Evolutionary conservation across 495 filamentous ascomycete species (phyloP).

Genomic region (Recurvomyces mirabilis): DNA sequence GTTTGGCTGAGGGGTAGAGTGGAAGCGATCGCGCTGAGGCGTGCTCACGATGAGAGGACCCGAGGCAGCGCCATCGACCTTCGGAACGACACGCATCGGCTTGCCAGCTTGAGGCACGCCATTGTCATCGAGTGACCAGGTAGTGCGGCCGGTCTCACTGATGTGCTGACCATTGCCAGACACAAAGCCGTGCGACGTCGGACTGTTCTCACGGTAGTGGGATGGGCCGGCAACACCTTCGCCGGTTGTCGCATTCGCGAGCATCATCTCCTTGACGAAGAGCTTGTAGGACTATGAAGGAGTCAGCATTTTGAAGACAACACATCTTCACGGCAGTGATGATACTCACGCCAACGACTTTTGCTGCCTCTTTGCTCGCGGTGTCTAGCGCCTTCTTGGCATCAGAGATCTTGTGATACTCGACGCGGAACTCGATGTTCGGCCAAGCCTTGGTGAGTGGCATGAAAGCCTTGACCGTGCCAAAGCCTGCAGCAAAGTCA

Average conservation of each 20-base stretch:
- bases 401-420: conserved; percentile 17
- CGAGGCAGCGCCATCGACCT: background rate
- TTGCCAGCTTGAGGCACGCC: background rate
- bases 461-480: conserved; percentile 8
- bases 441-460: background rate
- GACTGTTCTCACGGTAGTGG: too few species aligned
- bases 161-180: background rate
- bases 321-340: too few species aligned
- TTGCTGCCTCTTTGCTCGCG: too few species aligned
- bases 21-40: background rate
- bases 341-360: background rate
- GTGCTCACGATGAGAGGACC: background rate
- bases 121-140: conserved; percentile 5
- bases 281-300: too few species aligned
- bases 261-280: too few species aligned
- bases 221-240: too few species aligned
- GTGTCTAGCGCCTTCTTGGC: conserved; percentile 8
- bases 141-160: conserved; percentile 19
- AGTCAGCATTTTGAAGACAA: too few species aligned
- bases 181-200: background rate
- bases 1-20: background rate
- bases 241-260: too few species aligned
- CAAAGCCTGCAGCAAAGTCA: conserved; percentile 9
- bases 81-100: conserved; percentile 1
- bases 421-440: conserved; percentile 14